A percentile compares a stretch with the other conserved stretches of the same genome.
These are phyloP conservation scores for Fusarium citri DNA, from an alignment of 2,329 filamentous ascomycete genomes.

Conservation along the genomic window DNA sequence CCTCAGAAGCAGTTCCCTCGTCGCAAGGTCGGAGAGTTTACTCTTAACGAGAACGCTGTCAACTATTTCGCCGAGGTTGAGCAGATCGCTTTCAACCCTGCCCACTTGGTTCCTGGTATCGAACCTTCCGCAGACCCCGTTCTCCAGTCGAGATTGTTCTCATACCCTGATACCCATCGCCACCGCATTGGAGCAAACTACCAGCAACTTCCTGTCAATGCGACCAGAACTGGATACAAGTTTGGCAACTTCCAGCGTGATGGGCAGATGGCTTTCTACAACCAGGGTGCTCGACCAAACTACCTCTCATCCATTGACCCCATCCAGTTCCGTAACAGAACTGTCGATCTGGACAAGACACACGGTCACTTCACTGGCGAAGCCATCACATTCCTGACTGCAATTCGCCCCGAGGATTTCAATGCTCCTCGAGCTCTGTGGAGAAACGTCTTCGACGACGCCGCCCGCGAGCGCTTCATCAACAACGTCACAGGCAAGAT, in stretches of 20 bases:
- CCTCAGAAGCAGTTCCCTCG: slow-evolving; percentile 29
- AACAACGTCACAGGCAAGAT: slow-evolving; percentile 72
- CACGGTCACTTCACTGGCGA: slow-evolving; percentile 30
- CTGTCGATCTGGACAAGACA: slow-evolving; percentile 26
- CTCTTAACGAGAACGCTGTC: slow-evolving; percentile 72
- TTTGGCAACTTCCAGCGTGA: slow-evolving; percentile 33
- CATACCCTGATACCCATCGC: slow-evolving; percentile 71
- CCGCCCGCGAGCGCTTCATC: slow-evolving; percentile 60
- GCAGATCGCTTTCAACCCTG: slow-evolving; percentile 74
- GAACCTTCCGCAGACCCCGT: slow-evolving; percentile 72
- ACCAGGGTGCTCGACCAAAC: slow-evolving; percentile 32
- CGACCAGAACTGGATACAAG: neutral
- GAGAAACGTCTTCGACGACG: slow-evolving; percentile 16
- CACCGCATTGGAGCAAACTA: slow-evolving; percentile 74
- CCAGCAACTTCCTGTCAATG: slow-evolving; percentile 51
- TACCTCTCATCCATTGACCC: slow-evolving; percentile 31
- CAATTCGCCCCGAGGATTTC: slow-evolving; percentile 33
- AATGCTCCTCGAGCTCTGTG: slow-evolving; percentile 20
- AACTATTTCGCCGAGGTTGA: slow-evolving; percentile 75
- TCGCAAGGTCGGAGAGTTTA: slow-evolving; percentile 70
- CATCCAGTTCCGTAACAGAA: slow-evolving; percentile 23
- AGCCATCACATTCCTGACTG: slow-evolving; percentile 31
- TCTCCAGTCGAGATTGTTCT: slow-evolving; percentile 70
- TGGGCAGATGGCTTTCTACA: slow-evolving; percentile 33
- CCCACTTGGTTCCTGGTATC: slow-evolving; percentile 72